phyloP scores from a whole-genome alignment of 345 rosid genomes.

The Pistacia vera region DNA sequence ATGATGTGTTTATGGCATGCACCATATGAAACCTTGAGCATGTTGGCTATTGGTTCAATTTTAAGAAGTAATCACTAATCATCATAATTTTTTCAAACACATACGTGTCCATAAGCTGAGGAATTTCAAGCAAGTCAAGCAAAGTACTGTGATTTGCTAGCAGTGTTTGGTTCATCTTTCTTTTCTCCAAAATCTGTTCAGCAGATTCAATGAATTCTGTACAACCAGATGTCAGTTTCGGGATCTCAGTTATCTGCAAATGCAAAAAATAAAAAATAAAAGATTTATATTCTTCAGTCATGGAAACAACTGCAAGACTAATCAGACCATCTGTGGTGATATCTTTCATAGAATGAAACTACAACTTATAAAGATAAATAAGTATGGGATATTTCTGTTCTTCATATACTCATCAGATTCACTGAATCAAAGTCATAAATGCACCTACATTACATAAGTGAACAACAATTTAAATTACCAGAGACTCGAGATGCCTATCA shows the following conservation, averaged over 20 bases:
- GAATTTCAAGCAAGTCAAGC: constrained; percentile 99
- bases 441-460: background rate
- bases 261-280: constrained; percentile 4
- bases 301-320: background rate
- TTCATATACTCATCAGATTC: too few relatives aligned
- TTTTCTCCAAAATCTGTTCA: constrained; percentile 82
- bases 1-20: background rate
- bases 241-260: constrained; percentile 75
- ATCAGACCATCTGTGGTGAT: background rate
- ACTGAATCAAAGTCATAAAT: too few relatives aligned
- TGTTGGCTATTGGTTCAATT: background rate
- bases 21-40: background rate
- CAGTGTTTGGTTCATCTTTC: constrained; percentile 92
- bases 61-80: constrained; percentile 5
- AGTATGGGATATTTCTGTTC: too few relatives aligned
- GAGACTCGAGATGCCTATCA: constrained; percentile 86
- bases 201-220: constrained; percentile 87
- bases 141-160: constrained; percentile 86
- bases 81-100: constrained; percentile 28
- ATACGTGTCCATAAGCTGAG: constrained; percentile 99
- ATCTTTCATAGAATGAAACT: background rate
- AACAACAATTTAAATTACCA: constrained; percentile 43
- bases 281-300: background rate
- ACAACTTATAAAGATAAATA: too few relatives aligned
- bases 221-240: constrained; percentile 85